These are phyloP conservation scores for Helianthus tuberosus DNA, from an alignment of 129 eudicot species.

Conservation along the genomic window DNA sequence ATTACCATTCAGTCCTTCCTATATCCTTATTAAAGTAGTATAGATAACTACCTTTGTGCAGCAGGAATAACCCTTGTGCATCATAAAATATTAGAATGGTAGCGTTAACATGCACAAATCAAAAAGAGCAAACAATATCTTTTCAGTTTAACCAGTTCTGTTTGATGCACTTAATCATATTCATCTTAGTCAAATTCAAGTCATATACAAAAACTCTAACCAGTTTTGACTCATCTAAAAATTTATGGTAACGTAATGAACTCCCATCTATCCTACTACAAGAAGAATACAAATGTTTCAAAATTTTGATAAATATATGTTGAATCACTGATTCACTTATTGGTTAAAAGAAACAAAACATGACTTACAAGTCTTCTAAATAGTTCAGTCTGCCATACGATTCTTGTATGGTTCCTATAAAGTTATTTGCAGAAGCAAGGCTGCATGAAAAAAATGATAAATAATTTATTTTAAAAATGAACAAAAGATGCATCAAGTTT, in stretches of 20 bases:
- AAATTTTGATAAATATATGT: neutral
- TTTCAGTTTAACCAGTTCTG: too few species aligned
- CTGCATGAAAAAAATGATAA: constrained; percentile 51
- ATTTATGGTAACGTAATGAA: constrained; percentile 8
- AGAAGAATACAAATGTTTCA: constrained; percentile 18
- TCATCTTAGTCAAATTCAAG: too few species aligned
- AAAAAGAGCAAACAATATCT: too few species aligned
- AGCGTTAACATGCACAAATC: too few species aligned
- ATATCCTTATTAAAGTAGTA: too few species aligned
- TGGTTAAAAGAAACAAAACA: constrained; percentile 7
- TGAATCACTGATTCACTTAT: neutral
- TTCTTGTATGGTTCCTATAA: constrained; percentile 80
- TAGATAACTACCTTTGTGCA: too few species aligned
- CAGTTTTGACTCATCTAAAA: too few species aligned
- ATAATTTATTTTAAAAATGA: neutral
- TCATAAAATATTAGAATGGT: too few species aligned
- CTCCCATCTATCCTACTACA: constrained; percentile 90
- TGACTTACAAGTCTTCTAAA: constrained; percentile 77
- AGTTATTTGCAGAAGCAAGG: constrained; percentile 63
- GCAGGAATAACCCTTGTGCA: too few species aligned
- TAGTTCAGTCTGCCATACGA: constrained; percentile 56
- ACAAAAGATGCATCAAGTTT: neutral
- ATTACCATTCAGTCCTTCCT: too few species aligned
- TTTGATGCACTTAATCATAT: too few species aligned
- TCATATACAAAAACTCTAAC: too few species aligned